Conservation (phyloP, 768 basidiomycete genomes). For the Crassisporium funariophilum region DNA sequence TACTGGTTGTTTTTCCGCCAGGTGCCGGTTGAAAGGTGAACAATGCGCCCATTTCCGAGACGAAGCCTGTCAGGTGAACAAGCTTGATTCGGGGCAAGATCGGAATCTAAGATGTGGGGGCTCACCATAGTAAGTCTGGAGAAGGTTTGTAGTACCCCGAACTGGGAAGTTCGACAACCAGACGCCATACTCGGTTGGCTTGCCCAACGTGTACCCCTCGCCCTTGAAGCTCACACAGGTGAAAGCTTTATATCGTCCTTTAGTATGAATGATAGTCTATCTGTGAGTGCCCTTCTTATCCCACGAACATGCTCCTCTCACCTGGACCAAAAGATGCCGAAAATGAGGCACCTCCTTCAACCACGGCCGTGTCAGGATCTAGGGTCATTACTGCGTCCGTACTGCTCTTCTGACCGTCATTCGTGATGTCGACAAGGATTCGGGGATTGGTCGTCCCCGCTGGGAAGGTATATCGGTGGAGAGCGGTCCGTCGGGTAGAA, state of each 20-base stretch:
- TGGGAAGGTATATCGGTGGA: conserved; percentile 63
- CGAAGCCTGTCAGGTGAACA: conserved; percentile 36
- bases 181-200: conserved; percentile 57
- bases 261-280: not conserved
- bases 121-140: conserved; percentile 52
- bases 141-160: conserved; percentile 43
- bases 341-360: conserved; percentile 51
- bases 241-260: conserved; percentile 56
- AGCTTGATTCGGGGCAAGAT: not conserved
- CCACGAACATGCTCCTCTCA: conserved; percentile 9
- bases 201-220: conserved; percentile 45
- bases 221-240: conserved; percentile 65
- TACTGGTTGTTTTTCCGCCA: conserved; percentile 35
- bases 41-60: conserved; percentile 53
- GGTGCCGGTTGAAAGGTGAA: conserved; percentile 52
- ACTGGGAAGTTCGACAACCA: conserved; percentile 55
- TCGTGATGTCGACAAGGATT: conserved; percentile 61
- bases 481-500: conserved; percentile 56
- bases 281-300: not conserved
- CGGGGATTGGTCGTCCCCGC: conserved; percentile 48
- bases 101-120: not conserved
- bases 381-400: conserved; percentile 50
- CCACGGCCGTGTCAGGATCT: conserved; percentile 49
- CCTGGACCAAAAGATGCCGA: conserved; percentile 60
- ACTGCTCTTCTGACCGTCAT: conserved; percentile 58